Evolutionary conservation across 768 basidiomycete genomes (phyloP).

Genomic region (Mycena metata): DNA sequence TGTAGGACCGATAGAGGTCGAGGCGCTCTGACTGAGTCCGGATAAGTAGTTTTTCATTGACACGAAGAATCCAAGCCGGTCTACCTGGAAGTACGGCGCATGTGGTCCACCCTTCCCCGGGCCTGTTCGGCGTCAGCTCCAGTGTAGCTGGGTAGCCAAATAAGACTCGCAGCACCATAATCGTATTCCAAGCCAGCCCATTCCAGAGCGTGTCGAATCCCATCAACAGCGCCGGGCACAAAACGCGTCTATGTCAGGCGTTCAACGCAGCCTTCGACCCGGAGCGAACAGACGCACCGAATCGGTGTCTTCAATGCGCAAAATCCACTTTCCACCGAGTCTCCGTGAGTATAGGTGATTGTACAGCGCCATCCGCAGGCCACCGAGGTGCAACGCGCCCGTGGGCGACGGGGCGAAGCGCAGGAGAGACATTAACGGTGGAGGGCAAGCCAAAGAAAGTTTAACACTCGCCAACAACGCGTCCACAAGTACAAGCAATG

Average conservation of each 20-base stretch:
- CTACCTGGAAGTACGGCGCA: slow-evolving; percentile 90
- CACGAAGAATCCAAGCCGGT: slow-evolving; percentile 18
- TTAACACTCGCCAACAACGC: slow-evolving; percentile 17
- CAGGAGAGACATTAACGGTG: slow-evolving; percentile 66
- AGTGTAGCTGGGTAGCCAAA: background rate
- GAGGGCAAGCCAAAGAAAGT: too few relatives aligned
- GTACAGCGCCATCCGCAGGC: slow-evolving; percentile 93
- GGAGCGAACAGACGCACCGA: slow-evolving; percentile 63
- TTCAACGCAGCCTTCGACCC: background rate
- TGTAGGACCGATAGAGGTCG: slow-evolving; percentile 84
- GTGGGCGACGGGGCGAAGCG: slow-evolving; percentile 99
- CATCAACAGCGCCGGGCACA: slow-evolving; percentile 89
- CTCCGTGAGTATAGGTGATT: slow-evolving; percentile 90
- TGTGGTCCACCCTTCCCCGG: slow-evolving; percentile 82
- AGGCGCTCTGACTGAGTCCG: slow-evolving; percentile 84
- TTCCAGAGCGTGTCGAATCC: slow-evolving; percentile 77
- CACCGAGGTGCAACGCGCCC: slow-evolving; percentile 93
- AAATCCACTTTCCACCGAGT: slow-evolving; percentile 88
- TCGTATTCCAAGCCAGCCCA: slow-evolving; percentile 97
- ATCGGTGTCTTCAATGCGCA: slow-evolving; percentile 97
- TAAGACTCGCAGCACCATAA: slow-evolving; percentile 68
- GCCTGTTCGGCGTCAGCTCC: slow-evolving; percentile 59
- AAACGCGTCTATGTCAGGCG: slow-evolving; percentile 70
- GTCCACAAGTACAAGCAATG: background rate
- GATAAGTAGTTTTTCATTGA: slow-evolving; percentile 17